Conservation (phyloP, 176 grass and related monocot species). For the Avena atlantica region DNA sequence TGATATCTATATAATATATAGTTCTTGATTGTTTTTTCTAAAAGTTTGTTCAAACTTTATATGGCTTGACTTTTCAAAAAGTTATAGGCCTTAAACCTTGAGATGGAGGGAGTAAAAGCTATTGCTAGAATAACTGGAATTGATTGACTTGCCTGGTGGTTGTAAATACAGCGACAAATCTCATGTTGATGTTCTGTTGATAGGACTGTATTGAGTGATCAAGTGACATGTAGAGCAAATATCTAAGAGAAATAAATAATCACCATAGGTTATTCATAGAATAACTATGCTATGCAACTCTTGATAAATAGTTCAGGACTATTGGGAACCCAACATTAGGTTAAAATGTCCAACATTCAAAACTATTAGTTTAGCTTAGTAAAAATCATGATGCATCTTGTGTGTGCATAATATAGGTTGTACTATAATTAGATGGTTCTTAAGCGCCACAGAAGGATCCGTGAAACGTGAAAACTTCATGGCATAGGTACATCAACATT, state of each 20-base stretch:
- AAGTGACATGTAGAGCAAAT: constrained; percentile 45
- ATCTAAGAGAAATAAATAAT: constrained; percentile 30
- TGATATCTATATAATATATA: too few relatives aligned
- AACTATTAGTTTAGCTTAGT: neutral
- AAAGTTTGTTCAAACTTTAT: too few relatives aligned
- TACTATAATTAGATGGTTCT: neutral
- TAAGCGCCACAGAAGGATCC: neutral
- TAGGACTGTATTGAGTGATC: constrained; percentile 35
- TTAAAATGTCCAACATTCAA: neutral
- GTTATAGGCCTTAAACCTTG: too few relatives aligned
- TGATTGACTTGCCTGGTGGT: constrained; percentile 41
- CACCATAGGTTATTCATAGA: neutral
- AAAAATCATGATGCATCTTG: neutral
- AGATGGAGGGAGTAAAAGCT: neutral
- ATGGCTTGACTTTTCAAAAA: too few relatives aligned
- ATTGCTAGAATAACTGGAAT: neutral
- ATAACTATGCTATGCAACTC: neutral
- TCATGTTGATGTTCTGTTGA: constrained; percentile 34
- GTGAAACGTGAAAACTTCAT: neutral
- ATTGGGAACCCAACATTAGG: neutral
- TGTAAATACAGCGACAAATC: constrained; percentile 57
- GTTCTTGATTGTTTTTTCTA: too few relatives aligned
- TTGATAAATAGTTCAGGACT: neutral
- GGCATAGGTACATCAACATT: neutral
- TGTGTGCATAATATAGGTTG: neutral